Evolutionary conservation across 2,329 filamentous ascomycete genomes (phyloP).

Genomic region (Alternaria consortialis): DNA sequence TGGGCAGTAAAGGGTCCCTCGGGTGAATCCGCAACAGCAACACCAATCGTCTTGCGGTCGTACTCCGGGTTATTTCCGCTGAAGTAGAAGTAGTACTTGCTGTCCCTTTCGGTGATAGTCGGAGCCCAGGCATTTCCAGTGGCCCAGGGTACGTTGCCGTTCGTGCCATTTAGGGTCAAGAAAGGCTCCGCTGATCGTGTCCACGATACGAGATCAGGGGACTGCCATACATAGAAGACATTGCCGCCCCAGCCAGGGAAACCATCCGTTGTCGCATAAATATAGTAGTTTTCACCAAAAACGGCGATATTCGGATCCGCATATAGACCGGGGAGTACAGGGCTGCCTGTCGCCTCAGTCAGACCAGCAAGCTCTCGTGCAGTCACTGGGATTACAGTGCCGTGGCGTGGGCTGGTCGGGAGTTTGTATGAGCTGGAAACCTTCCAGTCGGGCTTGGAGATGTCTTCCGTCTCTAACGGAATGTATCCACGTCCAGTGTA

Average conservation of each 20-base stretch:
- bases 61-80: slow-evolving; percentile 36
- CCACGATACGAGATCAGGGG: slow-evolving; percentile 37
- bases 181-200: slow-evolving; percentile 32
- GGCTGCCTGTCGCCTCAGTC: slow-evolving; percentile 26
- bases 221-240: slow-evolving; percentile 41
- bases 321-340: slow-evolving; percentile 36
- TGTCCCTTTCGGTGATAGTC: slow-evolving; percentile 33
- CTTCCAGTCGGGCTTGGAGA: slow-evolving; percentile 60
- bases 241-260: slow-evolving; percentile 39
- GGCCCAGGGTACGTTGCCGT: slow-evolving; percentile 41
- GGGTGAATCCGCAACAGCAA: slow-evolving; percentile 33
- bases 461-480: slow-evolving; percentile 61
- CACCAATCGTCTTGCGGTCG: slow-evolving; percentile 42
- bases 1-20: slow-evolving; percentile 38
- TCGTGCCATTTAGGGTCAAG: slow-evolving; percentile 39
- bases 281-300: slow-evolving; percentile 37
- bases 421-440: slow-evolving; percentile 58
- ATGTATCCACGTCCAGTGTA: slow-evolving; percentile 63
- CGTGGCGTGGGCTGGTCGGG: slow-evolving; percentile 62
- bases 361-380: slow-evolving; percentile 55
- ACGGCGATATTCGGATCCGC: slow-evolving; percentile 42
- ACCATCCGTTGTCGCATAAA: slow-evolving; percentile 41
- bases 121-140: slow-evolving; percentile 41
- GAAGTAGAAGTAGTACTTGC: slow-evolving; percentile 44
- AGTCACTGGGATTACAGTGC: slow-evolving; percentile 63